These are phyloP conservation scores for Apiotrichum porosum DNA, from an alignment of 1,284 basidiomycete genomes.

Conservation along the genomic window DNA sequence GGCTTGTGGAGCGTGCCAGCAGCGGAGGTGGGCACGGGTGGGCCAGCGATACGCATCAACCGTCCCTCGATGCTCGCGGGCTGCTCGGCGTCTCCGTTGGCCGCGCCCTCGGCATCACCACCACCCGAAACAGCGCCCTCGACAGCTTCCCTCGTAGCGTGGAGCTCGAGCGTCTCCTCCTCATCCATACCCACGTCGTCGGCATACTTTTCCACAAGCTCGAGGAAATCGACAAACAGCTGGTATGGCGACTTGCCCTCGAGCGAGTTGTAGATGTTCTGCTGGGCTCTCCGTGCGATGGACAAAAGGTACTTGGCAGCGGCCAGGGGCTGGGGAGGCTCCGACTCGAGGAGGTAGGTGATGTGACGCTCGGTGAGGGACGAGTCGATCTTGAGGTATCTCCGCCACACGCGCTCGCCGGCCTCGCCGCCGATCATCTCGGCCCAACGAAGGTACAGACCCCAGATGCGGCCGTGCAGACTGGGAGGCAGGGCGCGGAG, in stretches of 20 bases:
- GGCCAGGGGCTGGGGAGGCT: slow-evolving; percentile 77
- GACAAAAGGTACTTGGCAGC: slow-evolving; percentile 86
- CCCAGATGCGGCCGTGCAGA: slow-evolving; percentile 91
- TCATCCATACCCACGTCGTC: slow-evolving; percentile 88
- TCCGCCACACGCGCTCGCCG: slow-evolving; percentile 79
- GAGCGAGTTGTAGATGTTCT: slow-evolving; percentile 77
- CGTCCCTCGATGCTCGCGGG: slow-evolving; percentile 58
- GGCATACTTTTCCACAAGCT: slow-evolving; percentile 82
- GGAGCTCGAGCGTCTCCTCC: slow-evolving; percentile 59
- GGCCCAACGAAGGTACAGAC: slow-evolving; percentile 90
- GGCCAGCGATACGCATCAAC: slow-evolving; percentile 70
- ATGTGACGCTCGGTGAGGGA: slow-evolving; percentile 82
- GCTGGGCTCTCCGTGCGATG: slow-evolving; percentile 74
- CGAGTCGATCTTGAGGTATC: slow-evolving; percentile 82
- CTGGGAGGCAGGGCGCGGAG: slow-evolving; percentile 89
- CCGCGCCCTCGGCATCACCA: slow-evolving; percentile 7
- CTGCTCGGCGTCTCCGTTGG: slow-evolving; percentile 28
- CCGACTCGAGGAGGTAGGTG: slow-evolving; percentile 64
- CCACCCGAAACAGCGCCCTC: slow-evolving; percentile 52
- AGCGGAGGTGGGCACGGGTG: slow-evolving; percentile 56
- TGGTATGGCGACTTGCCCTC: slow-evolving; percentile 96
- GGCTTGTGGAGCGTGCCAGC: slow-evolving; percentile 27
- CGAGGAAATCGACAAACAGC: slow-evolving; percentile 85
- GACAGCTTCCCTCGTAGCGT: slow-evolving; percentile 48
- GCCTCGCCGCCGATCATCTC: slow-evolving; percentile 78